Evolutionary conservation across 352 stramenopile species (phyloP).

Genomic region (Phytophthora agathidicida): DNA sequence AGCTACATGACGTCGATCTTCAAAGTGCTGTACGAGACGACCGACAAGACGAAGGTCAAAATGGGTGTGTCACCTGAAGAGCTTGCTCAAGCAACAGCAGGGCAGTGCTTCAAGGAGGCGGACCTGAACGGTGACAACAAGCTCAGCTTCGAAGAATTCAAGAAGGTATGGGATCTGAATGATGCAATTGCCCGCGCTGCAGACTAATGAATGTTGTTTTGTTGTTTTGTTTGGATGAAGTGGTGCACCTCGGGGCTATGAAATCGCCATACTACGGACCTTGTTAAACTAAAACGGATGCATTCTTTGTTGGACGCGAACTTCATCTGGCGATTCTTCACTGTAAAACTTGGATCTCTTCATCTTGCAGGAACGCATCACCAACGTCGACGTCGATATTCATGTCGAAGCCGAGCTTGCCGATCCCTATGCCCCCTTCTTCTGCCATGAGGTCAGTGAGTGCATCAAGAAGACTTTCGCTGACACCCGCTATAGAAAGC

Average conservation of each 20-base stretch:
- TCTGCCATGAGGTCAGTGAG: conserved; percentile 49
- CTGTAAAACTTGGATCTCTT: conserved; percentile 19
- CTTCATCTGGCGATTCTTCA: not conserved
- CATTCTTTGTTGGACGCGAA: conserved; percentile 13
- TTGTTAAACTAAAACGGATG: conserved; percentile 35
- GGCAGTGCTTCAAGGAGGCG: conserved; percentile 86
- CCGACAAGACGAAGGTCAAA: conserved; percentile 72
- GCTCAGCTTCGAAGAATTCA: conserved; percentile 90
- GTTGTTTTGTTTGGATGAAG: conserved; percentile 24
- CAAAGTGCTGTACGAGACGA: conserved; percentile 91
- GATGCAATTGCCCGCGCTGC: conserved; percentile 2
- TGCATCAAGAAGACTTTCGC: conserved; percentile 47
- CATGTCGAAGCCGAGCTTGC: conserved; percentile 41
- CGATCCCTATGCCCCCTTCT: conserved; percentile 48
- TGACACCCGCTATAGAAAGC: conserved; percentile 39
- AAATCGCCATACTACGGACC: conserved; percentile 8
- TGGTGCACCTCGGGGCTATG: conserved; percentile 49
- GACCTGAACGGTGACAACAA: conserved; percentile 87
- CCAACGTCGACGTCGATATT: conserved; percentile 32
- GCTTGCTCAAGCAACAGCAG: conserved; percentile 78
- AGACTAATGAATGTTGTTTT: conserved; percentile 15
- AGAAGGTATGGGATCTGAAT: conserved; percentile 63
- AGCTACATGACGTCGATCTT: conserved; percentile 92
- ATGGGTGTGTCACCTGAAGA: conserved; percentile 81
- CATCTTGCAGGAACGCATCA: conserved; percentile 27